These are phyloP conservation scores for Podila minutissima DNA, from an alignment of 192 early-diverging fungal species.

Conservation along the genomic window DNA sequence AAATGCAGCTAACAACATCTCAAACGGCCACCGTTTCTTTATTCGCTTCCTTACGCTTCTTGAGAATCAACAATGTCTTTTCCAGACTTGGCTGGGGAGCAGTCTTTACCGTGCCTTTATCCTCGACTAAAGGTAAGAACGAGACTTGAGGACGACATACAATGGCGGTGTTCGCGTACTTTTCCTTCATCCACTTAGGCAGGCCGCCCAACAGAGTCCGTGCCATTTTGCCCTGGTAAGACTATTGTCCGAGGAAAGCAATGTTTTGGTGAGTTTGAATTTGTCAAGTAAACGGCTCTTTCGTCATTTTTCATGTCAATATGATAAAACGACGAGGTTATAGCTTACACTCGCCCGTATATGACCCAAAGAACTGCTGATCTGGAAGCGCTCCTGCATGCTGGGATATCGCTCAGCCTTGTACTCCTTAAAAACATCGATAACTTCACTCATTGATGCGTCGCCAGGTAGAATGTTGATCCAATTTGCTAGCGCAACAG, in stretches of 20 bases:
- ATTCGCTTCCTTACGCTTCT: neutral
- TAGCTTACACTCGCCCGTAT: neutral
- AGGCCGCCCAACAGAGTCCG: constrained; percentile 13
- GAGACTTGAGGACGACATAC: constrained; percentile 33
- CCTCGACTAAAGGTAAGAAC: constrained; percentile 26
- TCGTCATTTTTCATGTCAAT: neutral
- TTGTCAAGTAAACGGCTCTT: neutral
- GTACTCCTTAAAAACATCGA: constrained; percentile 5
- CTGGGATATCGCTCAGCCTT: constrained; percentile 10
- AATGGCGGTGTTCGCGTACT: neutral
- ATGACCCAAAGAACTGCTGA: neutral
- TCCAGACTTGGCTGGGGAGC: constrained; percentile 7
- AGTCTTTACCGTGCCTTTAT: constrained; percentile 8
- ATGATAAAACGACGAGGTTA: neutral
- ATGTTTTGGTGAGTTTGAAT: neutral
- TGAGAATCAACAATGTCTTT: neutral
- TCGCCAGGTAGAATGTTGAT: constrained; percentile 8
- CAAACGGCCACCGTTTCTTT: neutral
- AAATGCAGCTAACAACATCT: neutral
- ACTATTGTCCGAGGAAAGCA: constrained; percentile 5
- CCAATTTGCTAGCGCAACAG: constrained; percentile 30
- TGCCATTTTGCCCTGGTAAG: constrained; percentile 8
- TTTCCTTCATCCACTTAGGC: constrained; percentile 1
- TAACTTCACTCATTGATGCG: constrained; percentile 1
- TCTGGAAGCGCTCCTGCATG: constrained; percentile 18